Base-by-base conservation (phyloP, 2,329 filamentous ascomycete species). In the Graphilbum fragrans region DNA sequence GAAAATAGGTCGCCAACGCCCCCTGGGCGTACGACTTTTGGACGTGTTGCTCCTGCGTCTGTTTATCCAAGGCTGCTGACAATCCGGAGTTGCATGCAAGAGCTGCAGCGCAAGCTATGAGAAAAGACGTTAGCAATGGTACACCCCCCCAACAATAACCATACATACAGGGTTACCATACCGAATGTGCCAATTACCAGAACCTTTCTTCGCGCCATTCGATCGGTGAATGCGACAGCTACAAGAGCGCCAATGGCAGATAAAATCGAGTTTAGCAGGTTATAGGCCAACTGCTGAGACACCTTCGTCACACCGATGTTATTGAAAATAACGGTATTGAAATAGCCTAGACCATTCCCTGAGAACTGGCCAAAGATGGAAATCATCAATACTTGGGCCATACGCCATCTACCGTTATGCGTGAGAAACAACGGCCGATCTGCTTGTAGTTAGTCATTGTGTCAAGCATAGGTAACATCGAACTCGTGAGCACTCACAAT, bases 331-430 rank as follows among this genome's bases (percentile, higher is more conserved):
- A 58, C 60, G 8, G 67, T 58, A 52, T 69, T 69, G 55, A 69
- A 70, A 56, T 70, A 70, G 14, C 66, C 64, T 7, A 70, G 60
- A 39, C 66, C 66, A 43, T 69, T 69, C 18, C 66, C 67, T 1
- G 67, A 69, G 54, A 67, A 70, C 50, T 70, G 66, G 16, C 66
- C 66, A 42, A 70, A 70, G 45, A 69, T 57, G 35, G 65, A 66
- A 47, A 70, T 69, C 64, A 69, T 67, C 47, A 69, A 47, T 34
- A 69, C 65, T 45, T 69, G 65, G 5, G 59, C 55, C 41, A 67
- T 63, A 20, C 66, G 59, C 66, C 66, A 69, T 40, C 66, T 65
- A 35, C 64, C 65, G 37, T 55, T 62, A 54, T 67, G 65, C 10
- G 59, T 58, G 5, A 56, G 32, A 34, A 69, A 16, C 41, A 70